Percentiles rank a stretch among this genome's conserved stretches.
Evolutionary conservation across 176 grass and related monocot species (phyloP).

Genomic region (Dendrocalamus sinicus): DNA sequence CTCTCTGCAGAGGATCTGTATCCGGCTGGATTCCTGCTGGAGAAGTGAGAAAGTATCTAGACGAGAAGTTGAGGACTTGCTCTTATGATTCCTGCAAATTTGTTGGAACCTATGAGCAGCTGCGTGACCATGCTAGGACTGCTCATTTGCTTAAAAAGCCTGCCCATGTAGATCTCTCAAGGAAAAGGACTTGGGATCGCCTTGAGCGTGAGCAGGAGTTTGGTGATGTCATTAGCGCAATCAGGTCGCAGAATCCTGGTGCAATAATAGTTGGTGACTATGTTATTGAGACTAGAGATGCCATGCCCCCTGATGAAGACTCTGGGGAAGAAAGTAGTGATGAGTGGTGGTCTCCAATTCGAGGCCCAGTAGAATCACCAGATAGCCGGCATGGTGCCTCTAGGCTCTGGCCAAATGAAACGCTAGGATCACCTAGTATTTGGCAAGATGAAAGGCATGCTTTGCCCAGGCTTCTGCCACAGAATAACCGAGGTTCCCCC

Average conservation of each 20-base stretch:
- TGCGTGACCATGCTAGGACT: conserved; percentile 81
- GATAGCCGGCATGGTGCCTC: conserved; percentile 37
- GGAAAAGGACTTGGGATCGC: conserved; percentile 80
- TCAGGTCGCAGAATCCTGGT: conserved; percentile 84
- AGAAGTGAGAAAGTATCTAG: conserved; percentile 81
- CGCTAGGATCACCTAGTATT: conserved; percentile 44
- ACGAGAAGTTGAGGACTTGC: conserved; percentile 72
- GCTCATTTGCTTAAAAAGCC: conserved; percentile 64
- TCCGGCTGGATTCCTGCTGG: conserved; percentile 72
- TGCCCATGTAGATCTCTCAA: conserved; percentile 63
- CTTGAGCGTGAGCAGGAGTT: conserved; percentile 86
- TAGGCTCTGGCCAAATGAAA: conserved; percentile 40
- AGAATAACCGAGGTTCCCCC: conserved; percentile 32
- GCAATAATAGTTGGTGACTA: conserved; percentile 93
- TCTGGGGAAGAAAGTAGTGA: conserved; percentile 52
- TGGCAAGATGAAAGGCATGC: conserved; percentile 52
- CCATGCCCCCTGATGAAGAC: conserved; percentile 44
- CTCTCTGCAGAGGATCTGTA: conserved; percentile 86
- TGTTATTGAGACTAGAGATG: conserved; percentile 76
- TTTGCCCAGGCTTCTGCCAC: conserved; percentile 33
- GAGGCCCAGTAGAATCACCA: conserved; percentile 48
- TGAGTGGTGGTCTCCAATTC: conserved; percentile 57
- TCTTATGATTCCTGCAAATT: conserved; percentile 79
- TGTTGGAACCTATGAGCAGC: conserved; percentile 77
- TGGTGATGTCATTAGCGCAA: conserved; percentile 88